These are phyloP conservation scores for Lactarius akahatsu DNA, from an alignment of 768 basidiomycete species.

Conservation along the genomic window DNA sequence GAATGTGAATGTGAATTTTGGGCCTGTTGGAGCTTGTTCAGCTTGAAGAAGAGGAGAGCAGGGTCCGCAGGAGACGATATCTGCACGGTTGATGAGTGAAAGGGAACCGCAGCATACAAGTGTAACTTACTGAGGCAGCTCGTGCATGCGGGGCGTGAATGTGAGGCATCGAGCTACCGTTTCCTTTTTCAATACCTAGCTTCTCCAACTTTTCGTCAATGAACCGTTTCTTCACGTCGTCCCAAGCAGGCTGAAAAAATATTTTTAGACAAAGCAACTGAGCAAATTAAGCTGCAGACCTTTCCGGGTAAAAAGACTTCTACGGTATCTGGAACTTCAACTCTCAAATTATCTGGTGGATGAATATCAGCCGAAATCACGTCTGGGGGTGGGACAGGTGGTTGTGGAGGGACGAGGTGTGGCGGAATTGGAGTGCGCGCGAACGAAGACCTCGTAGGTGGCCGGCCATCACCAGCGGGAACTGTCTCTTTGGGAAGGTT, in stretches of 20 bases:
- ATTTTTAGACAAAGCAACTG: constrained; percentile 10
- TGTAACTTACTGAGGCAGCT: constrained; percentile 71
- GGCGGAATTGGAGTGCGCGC: constrained; percentile 56
- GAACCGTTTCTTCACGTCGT: constrained; percentile 61
- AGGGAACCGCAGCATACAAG: constrained; percentile 22
- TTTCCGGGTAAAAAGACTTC: constrained; percentile 84
- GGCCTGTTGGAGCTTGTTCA: constrained; percentile 79
- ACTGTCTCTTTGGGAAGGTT: constrained; percentile 72
- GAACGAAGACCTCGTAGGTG: constrained; percentile 50
- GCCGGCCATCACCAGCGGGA: constrained; percentile 39
- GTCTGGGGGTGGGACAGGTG: constrained; percentile 35
- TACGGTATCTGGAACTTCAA: constrained; percentile 58
- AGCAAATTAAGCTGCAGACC: constrained; percentile 42
- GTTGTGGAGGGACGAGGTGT: constrained; percentile 38
- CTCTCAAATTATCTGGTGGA: constrained; percentile 64
- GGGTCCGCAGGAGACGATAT: constrained; percentile 92
- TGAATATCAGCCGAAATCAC: constrained; percentile 51
- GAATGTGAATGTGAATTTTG: constrained; percentile 56
- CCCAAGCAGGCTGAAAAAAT: constrained; percentile 63
- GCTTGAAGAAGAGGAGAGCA: constrained; percentile 73
- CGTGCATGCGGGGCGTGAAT: constrained; percentile 77
- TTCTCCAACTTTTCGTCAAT: constrained; percentile 83
- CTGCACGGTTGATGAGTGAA: constrained; percentile 40
- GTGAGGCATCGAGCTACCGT: constrained; percentile 50
- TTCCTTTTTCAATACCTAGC: constrained; percentile 72